phyloP scores from a whole-genome alignment of 371 early-diverging fungal species.

The Circinella umbellata region DNA sequence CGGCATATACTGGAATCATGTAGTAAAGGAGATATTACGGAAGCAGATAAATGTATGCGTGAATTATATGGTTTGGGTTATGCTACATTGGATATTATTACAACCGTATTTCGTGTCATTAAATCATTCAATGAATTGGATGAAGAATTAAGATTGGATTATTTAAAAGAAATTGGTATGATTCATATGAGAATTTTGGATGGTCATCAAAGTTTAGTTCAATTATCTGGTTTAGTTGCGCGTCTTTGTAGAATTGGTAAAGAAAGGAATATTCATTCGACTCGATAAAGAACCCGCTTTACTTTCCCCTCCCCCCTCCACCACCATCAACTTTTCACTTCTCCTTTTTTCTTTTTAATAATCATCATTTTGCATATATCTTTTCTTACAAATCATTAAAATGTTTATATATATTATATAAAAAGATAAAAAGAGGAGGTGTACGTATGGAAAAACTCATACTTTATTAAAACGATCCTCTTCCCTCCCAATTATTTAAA shows the following conservation, averaged over 20 bases:
- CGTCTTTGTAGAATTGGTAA: constrained; percentile 48
- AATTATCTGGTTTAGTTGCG: constrained; percentile 80
- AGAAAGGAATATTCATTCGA: no score
- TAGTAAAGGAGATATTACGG: constrained; percentile 66
- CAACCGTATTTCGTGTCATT: constrained; percentile 87
- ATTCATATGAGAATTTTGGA: constrained; percentile 88
- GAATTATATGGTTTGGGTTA: constrained; percentile 86
- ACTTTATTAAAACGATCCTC: no score
- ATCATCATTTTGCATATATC: no score
- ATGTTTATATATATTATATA: no score
- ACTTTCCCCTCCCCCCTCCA: no score
- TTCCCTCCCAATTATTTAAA: no score
- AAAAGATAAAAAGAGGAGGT: no score
- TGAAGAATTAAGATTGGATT: constrained; percentile 72
- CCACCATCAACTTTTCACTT: no score
- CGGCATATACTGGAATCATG: constrained; percentile 76
- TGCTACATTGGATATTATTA: constrained; percentile 89
- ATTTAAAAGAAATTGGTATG: constrained; percentile 86
- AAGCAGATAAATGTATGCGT: constrained; percentile 70
- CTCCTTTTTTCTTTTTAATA: no score
- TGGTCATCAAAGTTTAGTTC: constrained; percentile 81
- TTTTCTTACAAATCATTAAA: no score
- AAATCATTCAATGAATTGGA: constrained; percentile 58
- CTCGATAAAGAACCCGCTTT: neutral
- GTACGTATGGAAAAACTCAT: no score